Percentiles rank a stretch among this genome's conserved stretches.
Conservation (phyloP, 2,329 filamentous ascomycete genomes). For the Microthyrium microscopicum region DNA sequence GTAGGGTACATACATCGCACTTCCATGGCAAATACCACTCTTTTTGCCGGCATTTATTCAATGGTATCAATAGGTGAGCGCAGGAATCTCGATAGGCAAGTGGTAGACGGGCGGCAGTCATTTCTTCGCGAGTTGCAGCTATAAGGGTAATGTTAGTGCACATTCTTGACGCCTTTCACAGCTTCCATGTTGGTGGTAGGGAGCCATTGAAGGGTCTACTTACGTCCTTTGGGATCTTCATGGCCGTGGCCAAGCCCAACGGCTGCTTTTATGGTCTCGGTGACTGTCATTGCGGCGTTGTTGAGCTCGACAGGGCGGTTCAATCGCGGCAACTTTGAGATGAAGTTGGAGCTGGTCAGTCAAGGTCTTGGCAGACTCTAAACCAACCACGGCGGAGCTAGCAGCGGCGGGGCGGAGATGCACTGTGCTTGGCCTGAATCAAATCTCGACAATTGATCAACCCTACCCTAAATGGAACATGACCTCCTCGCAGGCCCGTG, state of each 20-base stretch:
- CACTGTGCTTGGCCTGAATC: no score
- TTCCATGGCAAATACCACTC: slow-evolving; percentile 96
- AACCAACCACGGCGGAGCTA: no score
- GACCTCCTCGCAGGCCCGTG: no score
- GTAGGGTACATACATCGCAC: slow-evolving; percentile 80
- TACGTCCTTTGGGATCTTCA: slow-evolving; percentile 5
- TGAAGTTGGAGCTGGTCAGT: neutral
- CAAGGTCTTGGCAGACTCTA: no score
- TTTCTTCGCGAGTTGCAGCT: slow-evolving; percentile 78
- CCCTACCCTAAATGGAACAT: no score
- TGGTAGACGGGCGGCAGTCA: slow-evolving; percentile 79
- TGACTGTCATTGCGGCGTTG: slow-evolving; percentile 21
- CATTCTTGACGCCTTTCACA: no score
- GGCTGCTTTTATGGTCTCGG: slow-evolving; percentile 30
- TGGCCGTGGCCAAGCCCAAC: slow-evolving; percentile 25
- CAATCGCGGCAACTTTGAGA: no score
- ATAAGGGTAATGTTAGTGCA: slow-evolving; percentile 1
- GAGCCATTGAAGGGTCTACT: slow-evolving; percentile 3
- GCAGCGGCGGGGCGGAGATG: no score
- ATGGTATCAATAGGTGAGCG: slow-evolving; percentile 81
- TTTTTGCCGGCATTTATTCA: slow-evolving; percentile 86
- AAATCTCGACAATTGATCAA: no score
- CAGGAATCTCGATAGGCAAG: slow-evolving; percentile 90
- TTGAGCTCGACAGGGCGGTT: slow-evolving; percentile 1
- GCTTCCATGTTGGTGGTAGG: slow-evolving; percentile 4